Evolutionary conservation across 129 eudicot species (phyloP), one percentile per base, ranked within the genome.

Genomic region (Solidago caesia): DNA sequence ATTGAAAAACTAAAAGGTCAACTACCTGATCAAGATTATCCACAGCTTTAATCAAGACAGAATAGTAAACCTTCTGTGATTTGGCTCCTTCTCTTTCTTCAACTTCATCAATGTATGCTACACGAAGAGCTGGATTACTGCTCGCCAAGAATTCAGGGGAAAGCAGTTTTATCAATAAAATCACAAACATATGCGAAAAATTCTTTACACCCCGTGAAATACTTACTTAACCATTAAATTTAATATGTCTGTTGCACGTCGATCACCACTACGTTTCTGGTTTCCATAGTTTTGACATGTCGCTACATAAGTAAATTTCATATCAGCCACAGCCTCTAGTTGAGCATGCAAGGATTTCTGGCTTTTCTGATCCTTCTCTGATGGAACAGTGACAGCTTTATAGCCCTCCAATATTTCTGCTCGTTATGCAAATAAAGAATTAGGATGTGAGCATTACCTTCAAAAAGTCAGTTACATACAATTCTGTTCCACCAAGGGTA

Each of bases 191-290:
- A 68, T 8, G 13, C 8, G 51, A 43, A 48, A 51, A 75, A 12
- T 47, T 55, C 27, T 26, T 16, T 71, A 44, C 44, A 55, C 64
- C 52, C 67, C 44, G 46, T 60, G 53, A 16, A 15, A 68, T 69
- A 84, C 99, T 82, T 87, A 95, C 99, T 91, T 95, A 67, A 89
- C 97, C 99, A 95, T 88, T 82, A 95, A 81, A 80, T 95, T 95
- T 77, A 95, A 76, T 79, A 95, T 95, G 76, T 95, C 99, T 9
- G 99, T 91, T 44, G 99, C 99, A 79, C 92, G 99, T 39, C 99
- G 97, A 87, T 95, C 99, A 63, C 99, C 97, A 73, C 91, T 84
- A 5, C 94, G 89, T 82, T 95, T 95, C 84, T 95, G 99, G 83
- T 88, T 95, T 26, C 99, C 99, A 84, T 91, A 95, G 66, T 86